These are phyloP conservation scores for Quercus wislizeni DNA, from an alignment of 306 rosid genomes.

Conservation along the genomic window DNA sequence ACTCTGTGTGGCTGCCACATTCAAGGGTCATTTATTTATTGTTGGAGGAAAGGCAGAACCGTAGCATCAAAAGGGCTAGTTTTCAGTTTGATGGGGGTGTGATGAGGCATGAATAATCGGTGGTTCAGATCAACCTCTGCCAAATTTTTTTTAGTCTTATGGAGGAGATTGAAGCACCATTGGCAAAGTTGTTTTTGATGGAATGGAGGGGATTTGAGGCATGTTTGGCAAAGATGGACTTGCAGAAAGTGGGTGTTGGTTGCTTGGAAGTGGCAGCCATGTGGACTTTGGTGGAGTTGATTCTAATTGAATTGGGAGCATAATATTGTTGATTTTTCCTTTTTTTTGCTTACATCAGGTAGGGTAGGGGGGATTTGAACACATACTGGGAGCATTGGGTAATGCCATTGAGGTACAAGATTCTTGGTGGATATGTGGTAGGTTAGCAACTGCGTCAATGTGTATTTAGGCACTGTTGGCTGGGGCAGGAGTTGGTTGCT, in stretches of 20 bases:
- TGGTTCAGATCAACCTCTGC: too few relatives aligned
- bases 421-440: too few relatives aligned
- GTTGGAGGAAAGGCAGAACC: background rate
- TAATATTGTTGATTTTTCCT: too few relatives aligned
- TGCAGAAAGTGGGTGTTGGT: conserved; percentile 13
- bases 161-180: background rate
- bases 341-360: too few relatives aligned
- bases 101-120: background rate
- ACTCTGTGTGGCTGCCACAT: background rate
- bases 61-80: background rate
- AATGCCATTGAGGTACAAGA: too few relatives aligned
- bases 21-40: background rate
- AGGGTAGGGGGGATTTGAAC: too few relatives aligned
- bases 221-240: conserved; percentile 14
- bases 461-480: background rate
- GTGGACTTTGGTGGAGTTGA: background rate
- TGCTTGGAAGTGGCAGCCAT: conserved; percentile 11
- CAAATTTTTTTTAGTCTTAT: too few relatives aligned
- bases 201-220: background rate
- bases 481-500: conserved; percentile 17
- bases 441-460: background rate
- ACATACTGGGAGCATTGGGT: too few relatives aligned
- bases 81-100: conserved; percentile 27
- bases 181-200: conserved; percentile 8
- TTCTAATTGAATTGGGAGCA: background rate